Evolutionary conservation across 805 yeast genomes (phyloP).

Genomic region (Zygosaccharomyces bisporus): DNA sequence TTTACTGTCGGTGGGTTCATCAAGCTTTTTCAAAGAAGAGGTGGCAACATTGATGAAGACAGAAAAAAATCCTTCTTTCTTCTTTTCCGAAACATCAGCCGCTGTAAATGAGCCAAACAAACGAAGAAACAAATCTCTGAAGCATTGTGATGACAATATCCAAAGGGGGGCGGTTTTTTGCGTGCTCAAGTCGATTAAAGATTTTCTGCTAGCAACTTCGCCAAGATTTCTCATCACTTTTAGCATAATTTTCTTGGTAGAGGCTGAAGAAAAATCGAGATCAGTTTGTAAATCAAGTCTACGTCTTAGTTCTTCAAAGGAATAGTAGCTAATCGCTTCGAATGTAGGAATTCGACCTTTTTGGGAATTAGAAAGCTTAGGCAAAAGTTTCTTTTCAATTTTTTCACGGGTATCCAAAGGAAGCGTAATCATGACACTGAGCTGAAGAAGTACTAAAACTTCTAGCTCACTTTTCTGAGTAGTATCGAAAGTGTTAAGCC

Average conservation of each 20-base stretch:
- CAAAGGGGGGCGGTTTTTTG: constrained; percentile 43
- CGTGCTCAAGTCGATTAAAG: constrained; percentile 29
- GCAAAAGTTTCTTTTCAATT: constrained; percentile 52
- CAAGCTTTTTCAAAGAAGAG: constrained; percentile 27
- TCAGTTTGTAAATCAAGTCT: constrained; percentile 37
- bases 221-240: constrained; percentile 49
- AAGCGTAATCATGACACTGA: constrained; percentile 49
- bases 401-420: constrained; percentile 61
- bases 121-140: constrained; percentile 37
- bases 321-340: constrained; percentile 51
- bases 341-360: constrained; percentile 56
- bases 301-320: constrained; percentile 41
- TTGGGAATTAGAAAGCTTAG: constrained; percentile 33
- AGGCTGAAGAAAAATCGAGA: constrained; percentile 30
- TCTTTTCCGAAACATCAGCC: constrained; percentile 7
- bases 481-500: constrained; percentile 38
- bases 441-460: constrained; percentile 48
- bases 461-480: constrained; percentile 38
- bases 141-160: constrained; percentile 46
- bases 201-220: constrained; percentile 48
- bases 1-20: constrained; percentile 27
- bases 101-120: constrained; percentile 12
- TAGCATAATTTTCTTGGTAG: constrained; percentile 44
- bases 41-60: constrained; percentile 34
- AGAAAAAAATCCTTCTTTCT: constrained; percentile 17